A percentile compares a stretch with the other conserved stretches of the same genome.
Conservation (phyloP, 148 eudicot species). For the Simmondsia chinensis region DNA sequence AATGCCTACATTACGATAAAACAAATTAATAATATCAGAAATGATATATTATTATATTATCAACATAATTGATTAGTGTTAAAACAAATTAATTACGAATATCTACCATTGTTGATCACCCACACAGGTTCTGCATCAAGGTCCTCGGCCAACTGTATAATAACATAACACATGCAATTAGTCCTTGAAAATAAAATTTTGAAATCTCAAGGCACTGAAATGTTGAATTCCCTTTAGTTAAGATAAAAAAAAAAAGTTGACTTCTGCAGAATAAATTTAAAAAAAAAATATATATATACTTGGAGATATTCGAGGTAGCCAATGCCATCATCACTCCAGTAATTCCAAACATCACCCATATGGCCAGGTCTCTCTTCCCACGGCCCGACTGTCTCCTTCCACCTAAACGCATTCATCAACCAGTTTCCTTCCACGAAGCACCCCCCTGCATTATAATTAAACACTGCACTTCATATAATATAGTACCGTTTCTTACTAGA, state of each 20-base stretch:
- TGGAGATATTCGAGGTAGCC: constrained; percentile 47
- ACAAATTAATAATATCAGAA: too few relatives aligned
- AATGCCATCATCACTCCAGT: constrained; percentile 58
- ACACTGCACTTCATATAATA: too few relatives aligned
- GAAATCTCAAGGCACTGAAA: not conserved
- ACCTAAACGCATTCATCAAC: constrained; percentile 30
- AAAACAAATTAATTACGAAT: too few relatives aligned
- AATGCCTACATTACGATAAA: too few relatives aligned
- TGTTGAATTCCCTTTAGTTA: not conserved
- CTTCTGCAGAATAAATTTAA: too few relatives aligned
- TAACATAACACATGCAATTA: not conserved
- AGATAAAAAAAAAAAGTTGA: too few relatives aligned
- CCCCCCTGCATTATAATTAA: too few relatives aligned
- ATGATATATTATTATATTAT: too few relatives aligned
- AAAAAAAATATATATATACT: constrained; percentile 6
- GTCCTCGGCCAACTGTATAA: constrained; percentile 31
- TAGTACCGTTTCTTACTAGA: too few relatives aligned
- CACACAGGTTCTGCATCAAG: constrained; percentile 27
- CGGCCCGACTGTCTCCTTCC: constrained; percentile 34
- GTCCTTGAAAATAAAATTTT: too few relatives aligned
- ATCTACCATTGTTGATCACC: constrained; percentile 44
- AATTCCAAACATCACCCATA: constrained; percentile 49
- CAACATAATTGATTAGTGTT: too few relatives aligned
- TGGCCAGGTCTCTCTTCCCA: constrained; percentile 50
- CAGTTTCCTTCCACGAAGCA: constrained; percentile 30